A percentile compares a stretch with the other conserved stretches of the same genome.
These are phyloP conservation scores for Hymenoscyphus linearis DNA, from an alignment of 2,329 filamentous ascomycete species.

Conservation along the genomic window DNA sequence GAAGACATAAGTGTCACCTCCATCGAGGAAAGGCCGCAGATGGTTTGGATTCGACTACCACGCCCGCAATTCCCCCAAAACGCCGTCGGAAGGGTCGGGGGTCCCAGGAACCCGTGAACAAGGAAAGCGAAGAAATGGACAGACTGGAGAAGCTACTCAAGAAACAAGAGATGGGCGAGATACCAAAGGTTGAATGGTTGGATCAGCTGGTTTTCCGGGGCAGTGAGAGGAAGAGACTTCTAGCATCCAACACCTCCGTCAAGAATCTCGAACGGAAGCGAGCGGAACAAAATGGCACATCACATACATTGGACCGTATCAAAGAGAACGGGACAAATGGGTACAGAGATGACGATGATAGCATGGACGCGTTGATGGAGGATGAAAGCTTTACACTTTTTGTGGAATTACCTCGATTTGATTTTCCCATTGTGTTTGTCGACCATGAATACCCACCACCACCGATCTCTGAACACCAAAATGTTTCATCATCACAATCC, in stretches of 20 bases:
- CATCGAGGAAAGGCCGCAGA: conserved; percentile 81
- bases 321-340: conserved; percentile 30
- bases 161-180: conserved; percentile 97
- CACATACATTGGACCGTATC: conserved; percentile 31
- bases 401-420: conserved; percentile 88
- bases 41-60: conserved; percentile 73
- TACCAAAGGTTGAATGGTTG: conserved; percentile 88
- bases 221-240: conserved; percentile 70
- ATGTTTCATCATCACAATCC: conserved; percentile 57
- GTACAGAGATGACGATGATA: conserved; percentile 34
- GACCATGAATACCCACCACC: conserved; percentile 89
- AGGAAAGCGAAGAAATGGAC: conserved; percentile 78
- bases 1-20: conserved; percentile 83
- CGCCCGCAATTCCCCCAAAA: conserved; percentile 62
- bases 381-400: conserved; percentile 74
- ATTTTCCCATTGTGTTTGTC: conserved; percentile 91
- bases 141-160: conserved; percentile 87
- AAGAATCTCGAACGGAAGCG: conserved; percentile 50
- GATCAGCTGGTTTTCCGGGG: conserved; percentile 90
- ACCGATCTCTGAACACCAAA: conserved; percentile 69
- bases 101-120: conserved; percentile 49
- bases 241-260: conserved; percentile 58
- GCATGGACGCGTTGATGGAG: conserved; percentile 28
- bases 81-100: conserved; percentile 45
- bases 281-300: conserved; percentile 29